phyloP scores from a whole-genome alignment of 192 early-diverging fungal genomes.

The Backusella australiensis region DNA sequence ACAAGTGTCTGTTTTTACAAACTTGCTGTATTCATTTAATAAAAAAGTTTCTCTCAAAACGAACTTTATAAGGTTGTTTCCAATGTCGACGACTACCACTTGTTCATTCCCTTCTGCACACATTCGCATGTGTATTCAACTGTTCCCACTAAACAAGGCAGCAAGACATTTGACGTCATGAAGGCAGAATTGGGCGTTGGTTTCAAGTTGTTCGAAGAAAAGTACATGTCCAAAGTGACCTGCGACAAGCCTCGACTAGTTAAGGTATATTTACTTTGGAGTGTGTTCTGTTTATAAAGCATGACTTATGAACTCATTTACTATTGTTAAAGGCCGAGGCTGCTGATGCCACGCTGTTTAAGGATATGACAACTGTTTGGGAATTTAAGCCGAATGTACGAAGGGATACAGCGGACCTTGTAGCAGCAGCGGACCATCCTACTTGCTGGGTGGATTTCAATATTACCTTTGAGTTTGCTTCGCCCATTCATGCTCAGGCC shows the following conservation, averaged over 20 bases:
- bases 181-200: constrained; percentile 79
- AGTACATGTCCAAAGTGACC: constrained; percentile 74
- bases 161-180: constrained; percentile 32
- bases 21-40: constrained; percentile 15
- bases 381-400: constrained; percentile 53
- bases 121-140: constrained; percentile 57
- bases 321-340: constrained; percentile 47
- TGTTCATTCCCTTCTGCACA: constrained; percentile 84
- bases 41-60: constrained; percentile 62
- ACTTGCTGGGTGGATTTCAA: constrained; percentile 69
- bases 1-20: not conserved
- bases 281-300: not conserved
- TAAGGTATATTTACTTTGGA: constrained; percentile 37
- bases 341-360: constrained; percentile 60
- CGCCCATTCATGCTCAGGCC: constrained; percentile 74
- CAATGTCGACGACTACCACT: constrained; percentile 76
- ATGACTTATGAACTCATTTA: not conserved
- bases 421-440: constrained; percentile 39
- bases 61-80: constrained; percentile 82
- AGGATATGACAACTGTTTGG: constrained; percentile 65
- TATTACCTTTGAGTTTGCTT: constrained; percentile 82
- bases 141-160: constrained; percentile 14
- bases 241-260: constrained; percentile 64
- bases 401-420: constrained; percentile 18
- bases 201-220: constrained; percentile 74